Base-by-base conservation (phyloP, 495 filamentous ascomycete genomes). In the Xylona heveae region DNA sequence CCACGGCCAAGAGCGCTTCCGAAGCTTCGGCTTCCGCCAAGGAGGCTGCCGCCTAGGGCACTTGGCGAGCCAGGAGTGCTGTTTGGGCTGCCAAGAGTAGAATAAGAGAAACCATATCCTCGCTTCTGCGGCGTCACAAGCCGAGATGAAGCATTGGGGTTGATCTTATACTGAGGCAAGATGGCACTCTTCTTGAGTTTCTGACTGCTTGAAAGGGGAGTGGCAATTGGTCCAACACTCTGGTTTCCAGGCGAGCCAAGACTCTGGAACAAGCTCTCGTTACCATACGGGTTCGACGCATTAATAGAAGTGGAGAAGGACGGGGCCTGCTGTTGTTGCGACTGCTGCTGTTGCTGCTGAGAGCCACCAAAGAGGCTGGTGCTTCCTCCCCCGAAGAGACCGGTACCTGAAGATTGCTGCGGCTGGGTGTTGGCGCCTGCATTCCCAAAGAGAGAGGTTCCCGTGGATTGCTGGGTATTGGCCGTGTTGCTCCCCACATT, bases 81-180 rank as follows among this genome's bases (percentile, higher is more conserved):
- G 22, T 65, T 64, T 3, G 83, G 82, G 6, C 76, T 82, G 17
- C 76, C 78, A 43, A 88, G 91, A 17, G 70, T 79, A 34, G 80
- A 90, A 50, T 90, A 91, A 5, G 74, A 77, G 51, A 92, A 90
- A 5, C 83, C 83, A 48, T 73, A 93, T 2, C 77, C 78, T 29
- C 63, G 59, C 46, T 75, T 80, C 34, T 78, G 75, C 3, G 88
- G 88, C 2, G 84, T 93, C 17, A 74, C 58, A 15, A 82, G 64
- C 17, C 79, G 70, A 21, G 76, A 71, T 30, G 78, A 67, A 25
- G 78, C 74, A 20, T 65, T 68, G 1, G 82, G 81, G 16, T 77
- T 88, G 38, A 94, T 68, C 50, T 80, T 88, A 54, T 90, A 84
- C 42, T 83, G 68, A 5, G 90, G 88, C 34, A 92, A 48, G 19